These are phyloP conservation scores for Solanum hybrid DNA, from an alignment of 305 asterid genomes.

Conservation along the genomic window DNA sequence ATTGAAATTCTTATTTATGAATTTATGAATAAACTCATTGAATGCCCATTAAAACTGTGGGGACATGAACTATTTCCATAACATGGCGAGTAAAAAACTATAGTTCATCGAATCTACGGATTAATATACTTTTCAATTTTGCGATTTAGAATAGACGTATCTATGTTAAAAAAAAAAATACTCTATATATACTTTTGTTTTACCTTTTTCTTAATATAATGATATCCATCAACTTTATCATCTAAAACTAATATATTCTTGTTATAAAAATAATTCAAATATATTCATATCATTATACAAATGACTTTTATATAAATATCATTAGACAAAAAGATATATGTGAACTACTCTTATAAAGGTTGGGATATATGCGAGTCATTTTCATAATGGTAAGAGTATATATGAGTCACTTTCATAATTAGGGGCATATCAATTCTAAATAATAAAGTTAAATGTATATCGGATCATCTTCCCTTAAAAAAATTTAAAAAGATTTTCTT, in stretches of 20 bases:
- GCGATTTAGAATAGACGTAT: background rate
- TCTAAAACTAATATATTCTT: no score
- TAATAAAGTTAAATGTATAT: no score
- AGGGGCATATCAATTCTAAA: no score
- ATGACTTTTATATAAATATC: no score
- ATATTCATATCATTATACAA: background rate
- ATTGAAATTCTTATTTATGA: background rate
- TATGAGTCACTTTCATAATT: rapidly evolving
- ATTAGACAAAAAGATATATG: no score
- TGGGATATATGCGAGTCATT: no score
- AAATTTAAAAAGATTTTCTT: background rate
- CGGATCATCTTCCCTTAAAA: background rate
- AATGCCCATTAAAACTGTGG: background rate
- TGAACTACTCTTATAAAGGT: no score
- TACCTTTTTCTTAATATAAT: no score
- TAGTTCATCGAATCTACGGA: background rate
- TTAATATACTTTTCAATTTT: background rate
- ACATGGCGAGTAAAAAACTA: background rate
- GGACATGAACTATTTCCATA: background rate
- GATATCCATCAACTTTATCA: no score
- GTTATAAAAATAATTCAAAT: no score
- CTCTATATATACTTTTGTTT: no score
- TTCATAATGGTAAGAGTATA: rapidly evolving
- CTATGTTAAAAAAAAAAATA: no score
- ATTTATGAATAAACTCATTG: background rate